Conservation (phyloP, 1,139 yeast genomes). For the Meyerozyma athensensis region DNA sequence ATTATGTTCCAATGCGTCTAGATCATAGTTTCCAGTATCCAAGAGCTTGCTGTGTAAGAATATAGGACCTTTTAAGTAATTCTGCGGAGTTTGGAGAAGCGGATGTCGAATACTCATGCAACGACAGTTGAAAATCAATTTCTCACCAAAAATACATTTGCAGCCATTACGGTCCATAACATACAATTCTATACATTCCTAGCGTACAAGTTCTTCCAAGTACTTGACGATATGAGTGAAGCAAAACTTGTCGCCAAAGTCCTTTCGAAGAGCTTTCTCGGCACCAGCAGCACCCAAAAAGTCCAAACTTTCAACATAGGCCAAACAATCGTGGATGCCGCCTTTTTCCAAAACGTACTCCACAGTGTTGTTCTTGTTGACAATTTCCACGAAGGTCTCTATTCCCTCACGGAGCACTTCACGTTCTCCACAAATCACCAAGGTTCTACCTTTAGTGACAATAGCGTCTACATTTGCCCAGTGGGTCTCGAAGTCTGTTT, state of each 20-base stretch:
- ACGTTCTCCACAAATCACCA: constrained; percentile 35
- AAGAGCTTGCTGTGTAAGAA: neutral
- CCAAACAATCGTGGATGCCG: constrained; percentile 28
- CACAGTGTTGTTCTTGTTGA: constrained; percentile 18
- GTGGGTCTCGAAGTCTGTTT: constrained; percentile 19
- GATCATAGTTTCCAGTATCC: neutral
- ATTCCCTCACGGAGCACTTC: constrained; percentile 32
- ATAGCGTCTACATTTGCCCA: constrained; percentile 31
- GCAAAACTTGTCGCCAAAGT: constrained; percentile 24
- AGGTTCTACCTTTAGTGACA: constrained; percentile 20
- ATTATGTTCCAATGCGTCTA: neutral
- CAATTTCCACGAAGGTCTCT: constrained; percentile 16
- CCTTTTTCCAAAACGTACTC: constrained; percentile 24
- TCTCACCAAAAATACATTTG: too few relatives aligned
- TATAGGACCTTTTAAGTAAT: neutral
- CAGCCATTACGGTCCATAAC: too few relatives aligned
- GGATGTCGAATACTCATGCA: neutral
- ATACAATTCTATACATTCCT: neutral
- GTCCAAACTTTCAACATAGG: constrained; percentile 29
- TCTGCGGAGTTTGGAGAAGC: neutral
- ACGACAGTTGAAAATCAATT: too few relatives aligned
- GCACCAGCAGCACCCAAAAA: constrained; percentile 21
- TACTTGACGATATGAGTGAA: constrained; percentile 14
- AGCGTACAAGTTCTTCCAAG: constrained; percentile 8
- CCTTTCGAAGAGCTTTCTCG: constrained; percentile 21